Conservation (phyloP, 306 rosid genomes). For the Prunus armeniaca region DNA sequence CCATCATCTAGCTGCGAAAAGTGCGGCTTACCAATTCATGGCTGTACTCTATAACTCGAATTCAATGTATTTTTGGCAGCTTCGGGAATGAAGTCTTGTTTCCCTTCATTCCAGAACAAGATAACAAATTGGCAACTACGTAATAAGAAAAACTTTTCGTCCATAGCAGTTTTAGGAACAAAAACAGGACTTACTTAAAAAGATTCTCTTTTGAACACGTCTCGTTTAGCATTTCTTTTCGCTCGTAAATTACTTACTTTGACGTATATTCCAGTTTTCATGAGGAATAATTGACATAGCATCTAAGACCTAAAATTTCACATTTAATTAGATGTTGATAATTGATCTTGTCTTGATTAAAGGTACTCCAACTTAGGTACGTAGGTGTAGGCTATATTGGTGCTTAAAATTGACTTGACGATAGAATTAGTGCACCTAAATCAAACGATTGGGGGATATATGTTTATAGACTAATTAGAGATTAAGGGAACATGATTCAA, state of each 20-base stretch:
- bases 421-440: not conserved
- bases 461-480: not conserved
- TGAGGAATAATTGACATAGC: not conserved
- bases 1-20: too few species aligned
- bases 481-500: not conserved
- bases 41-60: not conserved
- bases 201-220: too few species aligned
- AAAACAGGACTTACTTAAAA: too few species aligned
- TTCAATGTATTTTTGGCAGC: too few species aligned
- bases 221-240: not conserved
- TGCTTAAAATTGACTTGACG: not conserved
- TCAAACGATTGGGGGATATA: not conserved
- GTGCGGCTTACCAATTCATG: not conserved
- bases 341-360: not conserved
- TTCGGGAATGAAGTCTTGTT: too few species aligned
- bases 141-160: too few species aligned
- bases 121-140: too few species aligned
- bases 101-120: too few species aligned
- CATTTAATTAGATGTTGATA: not conserved
- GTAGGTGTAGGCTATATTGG: not conserved
- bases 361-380: not conserved
- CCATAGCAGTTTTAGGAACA: too few species aligned
- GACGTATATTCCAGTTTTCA: not conserved
- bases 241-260: not conserved
- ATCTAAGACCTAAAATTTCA: not conserved